phyloP scores from a whole-genome alignment of 805 yeast species.

The Myxozyma mucilagina region DNA sequence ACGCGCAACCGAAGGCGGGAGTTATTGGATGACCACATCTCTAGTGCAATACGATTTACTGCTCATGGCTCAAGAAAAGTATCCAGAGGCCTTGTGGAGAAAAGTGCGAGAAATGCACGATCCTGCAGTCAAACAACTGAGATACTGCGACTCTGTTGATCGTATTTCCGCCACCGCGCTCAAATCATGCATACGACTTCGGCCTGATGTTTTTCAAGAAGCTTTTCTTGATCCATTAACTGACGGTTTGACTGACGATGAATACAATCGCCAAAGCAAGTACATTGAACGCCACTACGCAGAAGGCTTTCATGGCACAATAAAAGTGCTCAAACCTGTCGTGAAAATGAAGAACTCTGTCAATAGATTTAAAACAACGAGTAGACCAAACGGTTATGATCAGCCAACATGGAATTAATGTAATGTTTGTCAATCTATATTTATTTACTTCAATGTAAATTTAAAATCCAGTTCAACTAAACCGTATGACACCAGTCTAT shows the following conservation, averaged over 20 bases:
- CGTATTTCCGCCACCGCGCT: slow-evolving; percentile 32
- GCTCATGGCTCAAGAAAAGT: slow-evolving; percentile 37
- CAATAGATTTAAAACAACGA: not conserved
- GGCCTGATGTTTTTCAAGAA: slow-evolving; percentile 30
- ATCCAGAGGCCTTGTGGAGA: slow-evolving; percentile 35
- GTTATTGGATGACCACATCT: slow-evolving; percentile 41
- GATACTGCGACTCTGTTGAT: slow-evolving; percentile 33
- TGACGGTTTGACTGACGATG: slow-evolving; percentile 7
- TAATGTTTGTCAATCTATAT: not conserved
- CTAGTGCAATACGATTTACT: slow-evolving; percentile 41
- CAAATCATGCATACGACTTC: slow-evolving; percentile 34
- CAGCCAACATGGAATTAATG: slow-evolving; percentile 2
- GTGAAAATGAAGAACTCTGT: slow-evolving; percentile 10
- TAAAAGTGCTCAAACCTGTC: slow-evolving; percentile 12
- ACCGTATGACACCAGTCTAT: slow-evolving; percentile 4
- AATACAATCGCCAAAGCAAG: not conserved
- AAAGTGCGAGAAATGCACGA: slow-evolving; percentile 30
- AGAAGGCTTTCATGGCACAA: slow-evolving; percentile 5
- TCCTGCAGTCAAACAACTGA: slow-evolving; percentile 31
- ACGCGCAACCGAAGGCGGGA: slow-evolving; percentile 40
- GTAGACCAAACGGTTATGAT: slow-evolving; percentile 12
- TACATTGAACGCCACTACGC: slow-evolving; percentile 8
- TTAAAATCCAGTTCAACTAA: not conserved
- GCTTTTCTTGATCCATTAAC: slow-evolving; percentile 1
- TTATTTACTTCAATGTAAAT: not conserved